Conservation (phyloP, 371 early-diverging fungal species). For the Mortierella sp. region DNA sequence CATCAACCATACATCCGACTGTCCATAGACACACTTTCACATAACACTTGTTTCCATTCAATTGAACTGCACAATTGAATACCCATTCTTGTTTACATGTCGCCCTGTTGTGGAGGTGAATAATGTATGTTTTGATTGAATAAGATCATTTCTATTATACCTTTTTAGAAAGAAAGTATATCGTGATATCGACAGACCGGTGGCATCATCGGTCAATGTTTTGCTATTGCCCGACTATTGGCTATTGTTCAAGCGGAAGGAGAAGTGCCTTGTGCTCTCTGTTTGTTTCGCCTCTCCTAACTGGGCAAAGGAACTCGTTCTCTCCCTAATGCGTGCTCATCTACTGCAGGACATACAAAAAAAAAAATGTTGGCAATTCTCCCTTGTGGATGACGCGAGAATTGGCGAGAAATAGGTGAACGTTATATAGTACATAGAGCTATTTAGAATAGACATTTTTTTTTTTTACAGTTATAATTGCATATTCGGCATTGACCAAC, state of each 20-base stretch:
- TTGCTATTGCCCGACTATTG: constrained; percentile 3
- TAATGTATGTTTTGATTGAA: not conserved
- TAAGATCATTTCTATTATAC: not conserved
- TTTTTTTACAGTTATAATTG: too few species aligned
- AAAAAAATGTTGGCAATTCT: constrained; percentile 9
- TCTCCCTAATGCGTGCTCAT: constrained; percentile 10
- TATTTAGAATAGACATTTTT: not conserved
- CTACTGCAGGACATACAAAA: constrained; percentile 6
- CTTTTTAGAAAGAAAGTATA: not conserved
- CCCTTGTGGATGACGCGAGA: constrained; percentile 40
- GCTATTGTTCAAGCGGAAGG: constrained; percentile 11
- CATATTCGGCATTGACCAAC: too few species aligned
- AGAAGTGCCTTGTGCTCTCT: constrained; percentile 5
- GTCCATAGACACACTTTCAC: not conserved
- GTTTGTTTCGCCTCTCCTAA: constrained; percentile 5
- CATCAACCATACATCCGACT: constrained; percentile 1
- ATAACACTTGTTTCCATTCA: not conserved
- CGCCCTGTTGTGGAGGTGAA: not conserved
- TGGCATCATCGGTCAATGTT: constrained; percentile 11
- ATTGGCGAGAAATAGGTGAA: constrained; percentile 10
- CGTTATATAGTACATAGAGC: not conserved
- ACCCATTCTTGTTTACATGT: not conserved
- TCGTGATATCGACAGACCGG: constrained; percentile 2
- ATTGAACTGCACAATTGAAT: too few species aligned
- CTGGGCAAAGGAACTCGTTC: not conserved